Evolutionary conservation across 352 stramenopile species (phyloP).

Genomic region (Globisporangium barbulae): DNA sequence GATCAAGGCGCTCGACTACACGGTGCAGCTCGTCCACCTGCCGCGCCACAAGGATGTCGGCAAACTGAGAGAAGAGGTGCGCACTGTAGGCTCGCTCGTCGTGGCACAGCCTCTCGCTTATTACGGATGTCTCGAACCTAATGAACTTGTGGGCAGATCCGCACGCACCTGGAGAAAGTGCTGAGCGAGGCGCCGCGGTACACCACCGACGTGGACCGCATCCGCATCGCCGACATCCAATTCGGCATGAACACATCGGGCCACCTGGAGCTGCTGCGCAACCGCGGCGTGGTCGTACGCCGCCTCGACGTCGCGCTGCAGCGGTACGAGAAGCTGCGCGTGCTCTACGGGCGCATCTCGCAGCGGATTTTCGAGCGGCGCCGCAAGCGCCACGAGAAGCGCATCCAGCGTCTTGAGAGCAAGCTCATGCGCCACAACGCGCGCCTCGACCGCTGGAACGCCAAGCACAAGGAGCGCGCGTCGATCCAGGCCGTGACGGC

Average conservation of each 20-base stretch:
- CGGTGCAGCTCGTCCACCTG: conserved; percentile 68
- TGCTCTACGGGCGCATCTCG: conserved; percentile 45
- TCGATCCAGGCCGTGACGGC: conserved; percentile 61
- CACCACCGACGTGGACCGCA: conserved; percentile 49
- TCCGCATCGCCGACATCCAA: conserved; percentile 74
- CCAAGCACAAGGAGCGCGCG: conserved; percentile 14
- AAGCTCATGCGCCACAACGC: conserved; percentile 44
- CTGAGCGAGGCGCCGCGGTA: conserved; percentile 51
- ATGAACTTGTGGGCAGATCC: conserved; percentile 35
- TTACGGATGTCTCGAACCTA: neutral
- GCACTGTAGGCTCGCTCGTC: neutral
- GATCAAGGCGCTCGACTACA: conserved; percentile 75
- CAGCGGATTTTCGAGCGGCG: conserved; percentile 35
- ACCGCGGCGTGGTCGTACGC: conserved; percentile 57
- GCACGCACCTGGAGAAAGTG: conserved; percentile 54
- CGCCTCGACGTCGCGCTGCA: conserved; percentile 63
- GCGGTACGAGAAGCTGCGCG: conserved; percentile 61
- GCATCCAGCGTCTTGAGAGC: conserved; percentile 38
- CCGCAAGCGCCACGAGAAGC: conserved; percentile 40
- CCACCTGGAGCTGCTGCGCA: conserved; percentile 57
- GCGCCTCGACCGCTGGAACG: conserved; percentile 29
- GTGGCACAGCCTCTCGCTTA: neutral
- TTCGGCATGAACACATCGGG: conserved; percentile 69
- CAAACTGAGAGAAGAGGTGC: conserved; percentile 58
- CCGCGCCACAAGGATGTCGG: conserved; percentile 57